These are phyloP conservation scores for Phaeoacremonium minimum DNA, from an alignment of 2,329 filamentous ascomycete species.

Conservation along the genomic window DNA sequence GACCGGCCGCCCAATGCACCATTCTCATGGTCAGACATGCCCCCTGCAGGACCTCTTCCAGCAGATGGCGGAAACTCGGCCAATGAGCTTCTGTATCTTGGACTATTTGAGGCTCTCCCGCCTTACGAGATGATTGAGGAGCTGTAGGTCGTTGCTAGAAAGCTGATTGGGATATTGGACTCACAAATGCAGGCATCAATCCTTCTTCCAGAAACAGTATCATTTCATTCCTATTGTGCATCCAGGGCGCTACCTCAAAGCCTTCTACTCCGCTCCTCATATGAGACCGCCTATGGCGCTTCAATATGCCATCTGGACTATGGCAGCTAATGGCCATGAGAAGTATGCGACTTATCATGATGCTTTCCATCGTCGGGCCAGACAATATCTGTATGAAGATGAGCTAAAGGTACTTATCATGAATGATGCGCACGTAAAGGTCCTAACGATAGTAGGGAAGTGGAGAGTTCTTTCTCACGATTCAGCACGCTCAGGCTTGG, in stretches of 20 bases:
- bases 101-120: slow-evolving; percentile 77
- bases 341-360: slow-evolving; percentile 71
- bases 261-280: slow-evolving; percentile 67
- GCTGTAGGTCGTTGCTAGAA: slow-evolving; percentile 51
- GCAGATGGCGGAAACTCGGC: slow-evolving; percentile 27
- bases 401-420: slow-evolving; percentile 73
- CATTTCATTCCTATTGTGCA: slow-evolving; percentile 74
- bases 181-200: slow-evolving; percentile 49
- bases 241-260: slow-evolving; percentile 66
- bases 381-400: slow-evolving; percentile 78
- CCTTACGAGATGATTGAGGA: slow-evolving; percentile 77
- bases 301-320: slow-evolving; percentile 84
- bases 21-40: slow-evolving; percentile 1
- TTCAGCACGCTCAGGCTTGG: slow-evolving; percentile 82
- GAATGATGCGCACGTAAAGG: background rate
- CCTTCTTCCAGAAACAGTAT: slow-evolving; percentile 75
- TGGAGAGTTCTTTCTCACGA: slow-evolving; percentile 74
- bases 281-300: slow-evolving; percentile 78
- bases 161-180: slow-evolving; percentile 4
- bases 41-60: background rate
- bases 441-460: too few species aligned
- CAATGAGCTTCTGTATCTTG: slow-evolving; percentile 73
- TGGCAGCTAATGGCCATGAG: slow-evolving; percentile 66
- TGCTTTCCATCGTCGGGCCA: slow-evolving; percentile 75
- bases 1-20: too few species aligned